Evolutionary conservation across 2,329 filamentous ascomycete species (phyloP).

Genomic region (Amylocarpus encephaloides): DNA sequence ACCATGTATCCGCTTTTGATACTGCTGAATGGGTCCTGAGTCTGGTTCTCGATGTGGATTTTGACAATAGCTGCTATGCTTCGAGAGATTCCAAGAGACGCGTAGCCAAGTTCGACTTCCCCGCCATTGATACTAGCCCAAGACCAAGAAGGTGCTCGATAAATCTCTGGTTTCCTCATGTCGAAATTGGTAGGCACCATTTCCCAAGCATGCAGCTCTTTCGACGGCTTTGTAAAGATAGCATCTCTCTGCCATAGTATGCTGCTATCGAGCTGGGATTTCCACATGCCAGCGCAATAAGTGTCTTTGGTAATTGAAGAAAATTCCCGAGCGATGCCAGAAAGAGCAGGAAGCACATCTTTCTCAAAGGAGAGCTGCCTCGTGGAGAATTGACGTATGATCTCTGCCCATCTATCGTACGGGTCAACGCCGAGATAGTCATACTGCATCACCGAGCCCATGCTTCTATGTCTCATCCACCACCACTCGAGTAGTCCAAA

Average conservation of each 20-base stretch:
- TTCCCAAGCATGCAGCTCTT: too few relatives aligned
- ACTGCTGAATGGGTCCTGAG: not conserved
- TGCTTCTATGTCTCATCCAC: not conserved
- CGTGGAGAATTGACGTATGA: not conserved
- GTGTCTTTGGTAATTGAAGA: not conserved
- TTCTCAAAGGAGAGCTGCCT: not conserved
- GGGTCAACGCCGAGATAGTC: not conserved
- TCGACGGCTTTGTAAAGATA: not conserved
- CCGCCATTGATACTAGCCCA: conserved; percentile 1
- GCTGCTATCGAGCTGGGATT: not conserved
- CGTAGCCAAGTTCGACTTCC: not conserved
- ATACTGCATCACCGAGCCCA: not conserved
- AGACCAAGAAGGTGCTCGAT: conserved; percentile 1
- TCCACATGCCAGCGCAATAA: conserved; percentile 6
- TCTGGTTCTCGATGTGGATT: not conserved
- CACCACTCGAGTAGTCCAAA: not conserved
- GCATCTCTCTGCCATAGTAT: not conserved
- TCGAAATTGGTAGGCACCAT: not conserved
- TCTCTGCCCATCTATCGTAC: not conserved
- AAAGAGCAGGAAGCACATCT: conserved; percentile 4
- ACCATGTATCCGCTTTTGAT: not conserved
- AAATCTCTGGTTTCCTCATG: not conserved
- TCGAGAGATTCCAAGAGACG: not conserved
- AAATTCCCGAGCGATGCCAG: not conserved
- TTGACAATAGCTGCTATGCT: not conserved